Conservation (phyloP, 257 asterid species). For the Ligustrum vulgare region DNA sequence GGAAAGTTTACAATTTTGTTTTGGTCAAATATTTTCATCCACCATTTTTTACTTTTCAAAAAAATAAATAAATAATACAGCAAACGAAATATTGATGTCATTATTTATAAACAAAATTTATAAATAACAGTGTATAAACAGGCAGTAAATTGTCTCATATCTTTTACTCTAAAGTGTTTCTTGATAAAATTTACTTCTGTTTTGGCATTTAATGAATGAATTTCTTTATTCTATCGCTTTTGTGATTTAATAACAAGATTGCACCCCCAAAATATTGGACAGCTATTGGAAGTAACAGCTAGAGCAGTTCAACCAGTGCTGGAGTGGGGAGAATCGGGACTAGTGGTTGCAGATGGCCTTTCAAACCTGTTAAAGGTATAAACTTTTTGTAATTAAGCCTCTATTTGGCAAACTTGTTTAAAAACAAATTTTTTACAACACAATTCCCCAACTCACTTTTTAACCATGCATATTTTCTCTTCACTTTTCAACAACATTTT, state of each 20-base stretch:
- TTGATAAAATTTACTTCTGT: neutral
- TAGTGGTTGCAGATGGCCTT: conserved; percentile 88
- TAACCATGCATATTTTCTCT: no score
- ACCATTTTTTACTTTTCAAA: no score
- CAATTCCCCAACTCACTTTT: no score
- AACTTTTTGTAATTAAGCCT: conserved; percentile 3
- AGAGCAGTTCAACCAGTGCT: conserved; percentile 90
- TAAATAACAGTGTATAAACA: no score
- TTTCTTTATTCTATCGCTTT: neutral
- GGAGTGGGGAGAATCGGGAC: conserved; percentile 95
- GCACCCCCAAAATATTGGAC: conserved; percentile 24
- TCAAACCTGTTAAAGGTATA: conserved; percentile 81
- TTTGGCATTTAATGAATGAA: neutral
- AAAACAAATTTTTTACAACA: no score
- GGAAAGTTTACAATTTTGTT: no score
- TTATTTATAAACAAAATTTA: no score
- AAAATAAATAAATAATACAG: no score
- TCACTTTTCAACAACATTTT: no score
- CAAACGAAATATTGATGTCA: no score
- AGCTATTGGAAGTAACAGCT: conserved; percentile 95
- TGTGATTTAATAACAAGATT: conserved; percentile 14
- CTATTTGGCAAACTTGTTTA: no score
- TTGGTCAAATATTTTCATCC: no score
- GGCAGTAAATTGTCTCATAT: neutral
- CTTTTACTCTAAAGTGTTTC: conserved; percentile 7